These are phyloP conservation scores for Aulographum hederae DNA, from an alignment of 2,329 filamentous ascomycete genomes.

Conservation along the genomic window DNA sequence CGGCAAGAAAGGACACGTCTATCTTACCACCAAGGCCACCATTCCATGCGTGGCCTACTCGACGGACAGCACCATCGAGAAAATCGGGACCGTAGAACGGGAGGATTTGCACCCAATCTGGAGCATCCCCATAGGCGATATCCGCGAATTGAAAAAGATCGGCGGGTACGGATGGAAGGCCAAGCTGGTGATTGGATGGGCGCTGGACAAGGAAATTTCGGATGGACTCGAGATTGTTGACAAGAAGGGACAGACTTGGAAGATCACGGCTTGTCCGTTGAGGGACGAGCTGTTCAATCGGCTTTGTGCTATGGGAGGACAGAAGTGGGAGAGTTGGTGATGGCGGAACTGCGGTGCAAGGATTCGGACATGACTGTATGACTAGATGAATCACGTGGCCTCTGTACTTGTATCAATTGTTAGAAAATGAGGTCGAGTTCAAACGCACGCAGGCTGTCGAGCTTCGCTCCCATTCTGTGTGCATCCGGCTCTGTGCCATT, in stretches of 20 bases:
- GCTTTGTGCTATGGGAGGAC: constrained; percentile 53
- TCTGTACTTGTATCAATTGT: too few species aligned
- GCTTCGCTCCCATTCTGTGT: too few species aligned
- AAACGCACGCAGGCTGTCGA: too few species aligned
- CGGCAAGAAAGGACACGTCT: constrained; percentile 54
- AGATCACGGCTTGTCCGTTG: constrained; percentile 52
- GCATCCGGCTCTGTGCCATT: too few species aligned
- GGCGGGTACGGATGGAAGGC: constrained; percentile 74
- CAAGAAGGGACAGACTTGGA: constrained; percentile 33
- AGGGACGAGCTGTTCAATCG: constrained; percentile 71
- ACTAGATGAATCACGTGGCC: too few species aligned
- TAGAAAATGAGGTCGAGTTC: too few species aligned
- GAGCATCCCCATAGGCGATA: constrained; percentile 51
- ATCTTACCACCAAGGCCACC: constrained; percentile 48
- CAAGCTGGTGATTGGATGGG: constrained; percentile 68
- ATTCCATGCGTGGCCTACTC: constrained; percentile 52
- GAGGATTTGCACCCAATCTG: constrained; percentile 42
- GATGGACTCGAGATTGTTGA: constrained; percentile 55
- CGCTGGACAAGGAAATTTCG: constrained; percentile 51
- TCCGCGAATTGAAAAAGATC: constrained; percentile 58
- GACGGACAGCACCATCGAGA: constrained; percentile 29
- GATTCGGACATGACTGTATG: too few species aligned
- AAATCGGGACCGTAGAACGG: constrained; percentile 26
- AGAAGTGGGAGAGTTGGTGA: constrained; percentile 48
- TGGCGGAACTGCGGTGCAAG: too few species aligned